These are phyloP conservation scores for Kodamaea anthophila DNA, from an alignment of 1,139 yeast species.

Conservation along the genomic window DNA sequence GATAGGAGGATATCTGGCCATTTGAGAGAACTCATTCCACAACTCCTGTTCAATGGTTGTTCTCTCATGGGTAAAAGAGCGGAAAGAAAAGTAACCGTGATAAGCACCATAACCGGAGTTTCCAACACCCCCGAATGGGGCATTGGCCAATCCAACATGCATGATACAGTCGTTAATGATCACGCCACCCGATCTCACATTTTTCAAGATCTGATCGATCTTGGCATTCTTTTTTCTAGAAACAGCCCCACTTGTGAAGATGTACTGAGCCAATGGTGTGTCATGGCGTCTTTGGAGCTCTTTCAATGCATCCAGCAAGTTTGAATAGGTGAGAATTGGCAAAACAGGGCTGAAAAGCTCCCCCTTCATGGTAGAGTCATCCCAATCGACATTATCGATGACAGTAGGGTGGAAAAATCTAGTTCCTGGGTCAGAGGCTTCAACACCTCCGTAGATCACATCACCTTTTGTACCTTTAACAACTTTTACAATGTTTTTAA, in stretches of 20 bases:
- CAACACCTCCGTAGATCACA: slow-evolving; percentile 56
- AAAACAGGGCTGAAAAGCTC: slow-evolving; percentile 86
- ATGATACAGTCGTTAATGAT: slow-evolving; percentile 66
- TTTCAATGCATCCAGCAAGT: slow-evolving; percentile 43
- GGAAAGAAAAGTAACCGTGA: slow-evolving; percentile 72
- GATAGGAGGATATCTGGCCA: slow-evolving; percentile 68
- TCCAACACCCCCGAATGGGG: slow-evolving; percentile 94
- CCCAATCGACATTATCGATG: slow-evolving; percentile 52
- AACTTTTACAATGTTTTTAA: slow-evolving; percentile 39
- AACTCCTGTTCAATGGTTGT: slow-evolving; percentile 62
- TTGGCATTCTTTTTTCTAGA: slow-evolving; percentile 38
- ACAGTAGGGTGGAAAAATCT: slow-evolving; percentile 72
- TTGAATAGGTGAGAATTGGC: slow-evolving; percentile 58
- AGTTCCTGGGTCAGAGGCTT: slow-evolving; percentile 32
- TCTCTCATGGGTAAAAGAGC: slow-evolving; percentile 71
- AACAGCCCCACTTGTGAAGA: slow-evolving; percentile 49
- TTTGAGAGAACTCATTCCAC: slow-evolving; percentile 55
- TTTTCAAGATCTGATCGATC: slow-evolving; percentile 43
- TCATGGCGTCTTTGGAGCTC: slow-evolving; percentile 52
- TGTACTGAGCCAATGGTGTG: slow-evolving; percentile 83
- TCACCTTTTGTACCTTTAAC: slow-evolving; percentile 53
- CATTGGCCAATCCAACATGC: slow-evolving; percentile 63
- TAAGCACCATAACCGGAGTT: slow-evolving; percentile 74
- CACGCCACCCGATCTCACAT: slow-evolving; percentile 70
- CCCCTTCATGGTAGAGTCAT: slow-evolving; percentile 65